Percentiles rank a stretch among this genome's conserved stretches.
These are phyloP conservation scores for Rubus parviflorus DNA, from an alignment of 306 rosid species.

Conservation along the genomic window DNA sequence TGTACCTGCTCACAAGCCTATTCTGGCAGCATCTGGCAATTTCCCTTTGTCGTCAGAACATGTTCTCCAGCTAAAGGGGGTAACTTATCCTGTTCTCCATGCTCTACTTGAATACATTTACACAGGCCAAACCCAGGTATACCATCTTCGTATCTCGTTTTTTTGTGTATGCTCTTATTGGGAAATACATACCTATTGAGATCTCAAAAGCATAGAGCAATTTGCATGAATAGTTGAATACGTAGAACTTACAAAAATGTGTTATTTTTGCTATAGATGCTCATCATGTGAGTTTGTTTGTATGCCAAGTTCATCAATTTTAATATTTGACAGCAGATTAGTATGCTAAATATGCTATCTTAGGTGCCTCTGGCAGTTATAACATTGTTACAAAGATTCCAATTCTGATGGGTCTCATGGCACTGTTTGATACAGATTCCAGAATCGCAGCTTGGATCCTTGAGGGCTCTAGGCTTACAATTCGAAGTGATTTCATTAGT, in stretches of 20 bases:
- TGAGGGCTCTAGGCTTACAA: constrained; percentile 70
- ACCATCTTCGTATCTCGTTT: neutral
- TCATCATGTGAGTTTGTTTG: neutral
- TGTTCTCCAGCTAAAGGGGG: constrained; percentile 49
- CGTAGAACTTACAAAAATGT: neutral
- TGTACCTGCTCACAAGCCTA: constrained; percentile 87
- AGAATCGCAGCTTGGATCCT: constrained; percentile 58
- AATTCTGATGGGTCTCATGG: constrained; percentile 24
- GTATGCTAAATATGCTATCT: constrained; percentile 1
- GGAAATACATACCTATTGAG: neutral
- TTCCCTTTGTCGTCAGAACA: constrained; percentile 53
- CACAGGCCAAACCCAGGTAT: constrained; percentile 79
- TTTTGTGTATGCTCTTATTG: neutral
- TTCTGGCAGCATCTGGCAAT: constrained; percentile 72
- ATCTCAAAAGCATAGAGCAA: neutral
- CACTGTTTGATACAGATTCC: constrained; percentile 53
- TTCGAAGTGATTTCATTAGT: constrained; percentile 72
- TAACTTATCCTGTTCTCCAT: constrained; percentile 58
- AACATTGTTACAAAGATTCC: neutral
- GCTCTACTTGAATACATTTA: constrained; percentile 84
- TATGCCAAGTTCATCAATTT: neutral
- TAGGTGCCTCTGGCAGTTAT: neutral
- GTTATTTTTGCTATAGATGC: neutral
- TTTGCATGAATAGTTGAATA: neutral
- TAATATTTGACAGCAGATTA: neutral